Evolutionary conservation across 768 basidiomycete species (phyloP).

Genomic region (Naganishia vaughanmartiniae): DNA sequence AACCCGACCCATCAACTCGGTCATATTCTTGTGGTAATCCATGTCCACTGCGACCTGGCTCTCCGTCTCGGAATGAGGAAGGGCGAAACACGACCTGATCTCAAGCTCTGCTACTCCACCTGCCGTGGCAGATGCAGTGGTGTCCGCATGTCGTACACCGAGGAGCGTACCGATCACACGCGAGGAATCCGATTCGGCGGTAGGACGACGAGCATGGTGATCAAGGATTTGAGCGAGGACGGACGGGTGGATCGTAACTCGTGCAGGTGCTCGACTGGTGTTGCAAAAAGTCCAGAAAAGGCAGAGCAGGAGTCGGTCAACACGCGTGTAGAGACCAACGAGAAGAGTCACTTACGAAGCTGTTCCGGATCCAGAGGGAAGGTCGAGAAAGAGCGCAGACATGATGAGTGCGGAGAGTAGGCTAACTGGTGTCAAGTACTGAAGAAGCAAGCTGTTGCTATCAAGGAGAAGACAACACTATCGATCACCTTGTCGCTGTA

Average conservation of each 20-base stretch:
- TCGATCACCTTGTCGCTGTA: constrained; percentile 18
- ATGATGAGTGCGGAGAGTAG: not conserved
- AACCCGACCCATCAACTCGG: constrained; percentile 80
- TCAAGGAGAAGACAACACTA: not conserved
- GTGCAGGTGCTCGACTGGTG: constrained; percentile 42
- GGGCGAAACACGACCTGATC: constrained; percentile 81
- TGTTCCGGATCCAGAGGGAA: constrained; percentile 28
- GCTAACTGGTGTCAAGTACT: not conserved
- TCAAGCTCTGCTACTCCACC: constrained; percentile 61
- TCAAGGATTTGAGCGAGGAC: constrained; percentile 93
- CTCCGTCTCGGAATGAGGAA: constrained; percentile 84
- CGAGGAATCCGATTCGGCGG: constrained; percentile 60
- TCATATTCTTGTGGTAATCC: constrained; percentile 92
- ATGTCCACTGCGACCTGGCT: constrained; percentile 94
- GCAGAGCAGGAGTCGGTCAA: not conserved
- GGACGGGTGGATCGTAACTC: constrained; percentile 79
- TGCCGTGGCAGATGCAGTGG: constrained; percentile 19
- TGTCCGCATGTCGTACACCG: constrained; percentile 65
- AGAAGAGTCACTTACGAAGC: not conserved
- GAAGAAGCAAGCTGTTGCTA: not conserved
- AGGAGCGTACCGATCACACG: constrained; percentile 95
- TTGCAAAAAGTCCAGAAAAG: not conserved
- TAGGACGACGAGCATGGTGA: constrained; percentile 85
- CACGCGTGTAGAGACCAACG: not conserved
- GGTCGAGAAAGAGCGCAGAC: constrained; percentile 29